These are phyloP conservation scores for Fomitopsis serialis DNA, from an alignment of 768 basidiomycete species.

Conservation along the genomic window DNA sequence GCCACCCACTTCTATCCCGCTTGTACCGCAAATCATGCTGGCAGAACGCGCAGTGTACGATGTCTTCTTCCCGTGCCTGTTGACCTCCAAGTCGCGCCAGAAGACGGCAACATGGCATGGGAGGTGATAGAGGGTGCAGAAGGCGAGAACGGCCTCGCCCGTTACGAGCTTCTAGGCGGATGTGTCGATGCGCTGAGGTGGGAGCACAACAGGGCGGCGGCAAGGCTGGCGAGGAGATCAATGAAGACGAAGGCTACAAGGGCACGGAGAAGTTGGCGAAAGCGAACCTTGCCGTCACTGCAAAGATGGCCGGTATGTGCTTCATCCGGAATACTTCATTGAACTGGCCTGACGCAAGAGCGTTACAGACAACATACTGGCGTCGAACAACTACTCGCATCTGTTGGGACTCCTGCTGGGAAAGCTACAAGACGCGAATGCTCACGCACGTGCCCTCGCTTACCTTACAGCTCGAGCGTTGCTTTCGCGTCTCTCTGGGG, in stretches of 20 bases:
- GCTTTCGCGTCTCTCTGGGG: conserved; percentile 48
- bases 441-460: conserved; percentile 51
- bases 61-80: conserved; percentile 66
- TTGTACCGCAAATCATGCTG: conserved; percentile 5
- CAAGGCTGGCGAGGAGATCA: conserved; percentile 26
- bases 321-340: background rate
- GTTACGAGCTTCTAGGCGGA: conserved; percentile 45
- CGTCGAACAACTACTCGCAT: conserved; percentile 37
- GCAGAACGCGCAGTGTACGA: conserved; percentile 39
- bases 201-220: conserved; percentile 18
- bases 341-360: background rate
- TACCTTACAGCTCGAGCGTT: conserved; percentile 63
- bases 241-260: conserved; percentile 18
- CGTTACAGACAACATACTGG: conserved; percentile 42
- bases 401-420: conserved; percentile 46
- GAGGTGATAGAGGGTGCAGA: conserved; percentile 45
- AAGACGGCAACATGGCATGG: conserved; percentile 71
- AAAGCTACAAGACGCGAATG: conserved; percentile 43
- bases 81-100: conserved; percentile 69
- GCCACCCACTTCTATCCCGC: conserved; percentile 37
- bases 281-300: conserved; percentile 49
- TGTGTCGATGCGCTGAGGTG: conserved; percentile 42
- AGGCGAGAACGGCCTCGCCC: conserved; percentile 15
- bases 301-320: conserved; percentile 59
- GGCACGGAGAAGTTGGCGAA: conserved; percentile 39